phyloP scores from a whole-genome alignment of 2,329 filamentous ascomycete species.

The Fusarium bulbicola region DNA sequence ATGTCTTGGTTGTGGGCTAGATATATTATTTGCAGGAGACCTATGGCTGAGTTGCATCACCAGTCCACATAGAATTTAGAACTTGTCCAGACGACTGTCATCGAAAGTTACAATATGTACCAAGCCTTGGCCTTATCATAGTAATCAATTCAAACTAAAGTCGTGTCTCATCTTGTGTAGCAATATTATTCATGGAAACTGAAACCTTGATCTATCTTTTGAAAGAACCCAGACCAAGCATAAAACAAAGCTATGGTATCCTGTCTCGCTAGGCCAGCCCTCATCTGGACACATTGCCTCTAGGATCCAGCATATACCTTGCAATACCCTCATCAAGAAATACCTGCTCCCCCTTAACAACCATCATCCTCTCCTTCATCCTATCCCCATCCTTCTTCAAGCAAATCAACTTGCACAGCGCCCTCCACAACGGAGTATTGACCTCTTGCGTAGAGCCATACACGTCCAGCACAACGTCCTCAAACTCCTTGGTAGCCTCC shows the following conservation, averaged over 20 bases:
- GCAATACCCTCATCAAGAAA: constrained; percentile 17
- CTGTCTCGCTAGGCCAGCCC: no score
- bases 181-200: not conserved
- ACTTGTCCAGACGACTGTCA: not conserved
- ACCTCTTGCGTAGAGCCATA: not conserved
- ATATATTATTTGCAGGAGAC: not conserved
- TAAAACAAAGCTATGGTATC: no score
- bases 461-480: constrained; percentile 15
- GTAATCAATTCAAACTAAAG: not conserved
- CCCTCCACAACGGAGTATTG: constrained; percentile 15
- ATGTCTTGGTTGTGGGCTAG: not conserved
- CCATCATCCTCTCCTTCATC: constrained; percentile 17
- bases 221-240: not conserved
- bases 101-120: not conserved
- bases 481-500: constrained; percentile 13
- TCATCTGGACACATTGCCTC: not conserved
- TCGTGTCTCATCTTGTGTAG: not conserved
- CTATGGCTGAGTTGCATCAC: not conserved
- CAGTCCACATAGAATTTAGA: not conserved
- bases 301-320: not conserved
- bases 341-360: constrained; percentile 1
- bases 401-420: constrained; percentile 23
- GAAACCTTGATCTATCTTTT: not conserved
- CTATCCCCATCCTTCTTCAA: not conserved
- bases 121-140: not conserved